These are phyloP conservation scores for Linanthus parryae DNA, from an alignment of 148 eudicot species.

Conservation along the genomic window DNA sequence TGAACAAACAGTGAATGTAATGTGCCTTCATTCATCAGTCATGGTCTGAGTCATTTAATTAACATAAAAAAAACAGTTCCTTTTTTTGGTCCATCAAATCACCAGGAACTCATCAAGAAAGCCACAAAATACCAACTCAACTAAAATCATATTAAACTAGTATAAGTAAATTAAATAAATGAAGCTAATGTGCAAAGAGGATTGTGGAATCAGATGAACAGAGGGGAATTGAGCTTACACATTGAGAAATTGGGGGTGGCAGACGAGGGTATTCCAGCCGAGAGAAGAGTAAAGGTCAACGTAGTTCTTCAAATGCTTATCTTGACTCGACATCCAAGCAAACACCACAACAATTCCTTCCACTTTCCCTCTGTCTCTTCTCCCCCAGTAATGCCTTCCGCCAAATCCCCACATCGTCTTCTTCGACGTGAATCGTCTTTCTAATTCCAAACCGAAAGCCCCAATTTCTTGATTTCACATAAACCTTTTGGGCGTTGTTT, in stretches of 20 bases:
- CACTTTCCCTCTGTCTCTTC: slow-evolving; percentile 35
- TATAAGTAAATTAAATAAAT: not conserved
- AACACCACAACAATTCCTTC: slow-evolving; percentile 79
- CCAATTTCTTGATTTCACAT: no score
- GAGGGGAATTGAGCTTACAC: slow-evolving; percentile 33
- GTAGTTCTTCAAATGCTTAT: slow-evolving; percentile 68
- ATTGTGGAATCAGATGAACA: not conserved
- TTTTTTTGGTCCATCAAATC: no score
- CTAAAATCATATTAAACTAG: not conserved
- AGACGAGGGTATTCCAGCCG: slow-evolving; percentile 89
- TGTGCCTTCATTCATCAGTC: no score
- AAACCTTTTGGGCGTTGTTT: no score
- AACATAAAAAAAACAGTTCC: no score
- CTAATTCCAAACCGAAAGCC: no score
- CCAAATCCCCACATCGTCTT: slow-evolving; percentile 99
- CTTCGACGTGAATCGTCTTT: no score
- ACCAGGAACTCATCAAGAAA: no score
- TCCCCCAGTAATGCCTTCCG: slow-evolving; percentile 86
- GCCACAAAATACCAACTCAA: no score
- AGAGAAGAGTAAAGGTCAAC: slow-evolving; percentile 70
- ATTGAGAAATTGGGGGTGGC: slow-evolving; percentile 89
- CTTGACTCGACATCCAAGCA: slow-evolving; percentile 95
- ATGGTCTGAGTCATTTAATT: no score
- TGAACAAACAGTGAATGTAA: no score
- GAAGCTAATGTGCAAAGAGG: not conserved